Conservation (phyloP, 108 stramenopile species). For the Skeletonema costatum region DNA sequence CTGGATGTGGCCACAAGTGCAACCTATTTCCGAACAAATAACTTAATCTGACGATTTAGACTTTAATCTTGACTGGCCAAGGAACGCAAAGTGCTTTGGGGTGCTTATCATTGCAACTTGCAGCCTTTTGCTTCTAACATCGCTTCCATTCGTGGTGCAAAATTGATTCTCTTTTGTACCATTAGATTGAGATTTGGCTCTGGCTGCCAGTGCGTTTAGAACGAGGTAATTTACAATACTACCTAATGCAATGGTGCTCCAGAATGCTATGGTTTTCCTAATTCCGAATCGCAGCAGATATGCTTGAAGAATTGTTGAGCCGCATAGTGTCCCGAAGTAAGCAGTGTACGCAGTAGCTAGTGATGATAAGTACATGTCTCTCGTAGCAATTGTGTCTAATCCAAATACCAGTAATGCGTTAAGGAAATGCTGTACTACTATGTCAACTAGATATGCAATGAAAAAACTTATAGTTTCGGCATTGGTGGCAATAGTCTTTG, state of each 20-base stretch:
- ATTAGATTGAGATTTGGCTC: neutral
- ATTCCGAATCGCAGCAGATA: constrained; percentile 30
- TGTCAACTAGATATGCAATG: constrained; percentile 45
- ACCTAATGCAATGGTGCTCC: constrained; percentile 38
- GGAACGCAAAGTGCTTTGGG: neutral
- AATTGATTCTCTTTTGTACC: neutral
- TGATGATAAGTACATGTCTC: constrained; percentile 37
- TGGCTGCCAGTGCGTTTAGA: constrained; percentile 17
- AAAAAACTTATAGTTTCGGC: constrained; percentile 47
- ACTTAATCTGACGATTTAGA: neutral
- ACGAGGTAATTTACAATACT: constrained; percentile 37
- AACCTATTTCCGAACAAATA: constrained; percentile 46
- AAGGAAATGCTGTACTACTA: constrained; percentile 35
- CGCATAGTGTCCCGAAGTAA: constrained; percentile 40
- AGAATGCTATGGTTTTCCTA: constrained; percentile 43
- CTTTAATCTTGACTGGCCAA: neutral
- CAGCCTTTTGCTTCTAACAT: neutral
- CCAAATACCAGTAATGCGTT: constrained; percentile 52
- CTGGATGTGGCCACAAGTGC: constrained; percentile 87
- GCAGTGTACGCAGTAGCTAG: constrained; percentile 37
- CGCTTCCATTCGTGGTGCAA: neutral
- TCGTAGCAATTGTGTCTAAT: constrained; percentile 45
- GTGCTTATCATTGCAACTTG: constrained; percentile 11
- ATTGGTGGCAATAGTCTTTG: constrained; percentile 18
- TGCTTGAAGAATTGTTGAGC: constrained; percentile 48